A percentile compares a stretch with the other conserved stretches of the same genome.
Conservation (phyloP, 2,329 filamentous ascomycete species). For the Ophidiomyces ophidiicola region DNA sequence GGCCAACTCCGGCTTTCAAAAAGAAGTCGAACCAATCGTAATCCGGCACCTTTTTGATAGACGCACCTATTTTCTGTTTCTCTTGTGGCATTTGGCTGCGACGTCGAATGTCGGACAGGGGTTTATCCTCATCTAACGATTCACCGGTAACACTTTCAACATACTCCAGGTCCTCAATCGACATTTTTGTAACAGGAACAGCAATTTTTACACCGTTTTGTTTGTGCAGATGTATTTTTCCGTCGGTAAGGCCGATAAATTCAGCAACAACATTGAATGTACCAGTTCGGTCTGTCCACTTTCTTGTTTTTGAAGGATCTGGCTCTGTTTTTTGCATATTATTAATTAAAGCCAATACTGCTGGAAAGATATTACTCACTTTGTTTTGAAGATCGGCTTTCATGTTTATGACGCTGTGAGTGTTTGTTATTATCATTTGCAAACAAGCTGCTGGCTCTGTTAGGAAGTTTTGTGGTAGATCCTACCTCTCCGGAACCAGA, state of each 20-base stretch:
- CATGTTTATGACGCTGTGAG: conserved; percentile 61
- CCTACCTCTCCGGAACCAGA: conserved; percentile 57
- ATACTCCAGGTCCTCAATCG: conserved; percentile 83
- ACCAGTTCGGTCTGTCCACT: conserved; percentile 89
- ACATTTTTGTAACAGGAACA: conserved; percentile 92
- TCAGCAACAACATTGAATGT: conserved; percentile 96
- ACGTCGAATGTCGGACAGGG: conserved; percentile 65
- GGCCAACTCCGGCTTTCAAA: conserved; percentile 77
- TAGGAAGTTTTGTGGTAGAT: conserved; percentile 60
- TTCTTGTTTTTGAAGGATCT: conserved; percentile 68
- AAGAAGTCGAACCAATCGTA: conserved; percentile 99
- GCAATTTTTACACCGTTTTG: conserved; percentile 97
- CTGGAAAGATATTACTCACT: conserved; percentile 45
- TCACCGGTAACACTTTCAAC: conserved; percentile 79
- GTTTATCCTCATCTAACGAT: conserved; percentile 84
- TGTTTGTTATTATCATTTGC: conserved; percentile 53
- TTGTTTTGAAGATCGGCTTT: conserved; percentile 58
- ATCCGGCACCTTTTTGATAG: conserved; percentile 40
- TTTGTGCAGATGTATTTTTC: conserved; percentile 96
- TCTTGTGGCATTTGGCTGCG: conserved; percentile 28
- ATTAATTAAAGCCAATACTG: not conserved
- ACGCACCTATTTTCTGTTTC: conserved; percentile 30
- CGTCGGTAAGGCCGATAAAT: conserved; percentile 85
- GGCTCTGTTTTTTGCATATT: conserved; percentile 48
- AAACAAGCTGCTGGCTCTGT: conserved; percentile 66